Conservation (phyloP, 2,329 filamentous ascomycete genomes). For the Penicillium olsonii region DNA sequence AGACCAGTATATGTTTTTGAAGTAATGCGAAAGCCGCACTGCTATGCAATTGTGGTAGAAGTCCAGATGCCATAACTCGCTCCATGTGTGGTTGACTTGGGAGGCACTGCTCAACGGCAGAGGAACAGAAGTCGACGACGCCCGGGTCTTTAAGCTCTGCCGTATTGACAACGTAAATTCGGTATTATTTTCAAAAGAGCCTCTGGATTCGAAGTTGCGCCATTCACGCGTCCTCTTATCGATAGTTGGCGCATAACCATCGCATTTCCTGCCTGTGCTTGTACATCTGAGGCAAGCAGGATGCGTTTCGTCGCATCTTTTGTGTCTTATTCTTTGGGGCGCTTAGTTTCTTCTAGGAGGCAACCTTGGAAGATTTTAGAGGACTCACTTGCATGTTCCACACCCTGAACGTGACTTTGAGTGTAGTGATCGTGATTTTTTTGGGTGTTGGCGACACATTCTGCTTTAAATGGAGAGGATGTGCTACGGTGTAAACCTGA, state of each 20-base stretch:
- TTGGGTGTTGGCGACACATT: too few relatives aligned
- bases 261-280: not conserved
- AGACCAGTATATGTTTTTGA: not conserved
- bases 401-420: too few relatives aligned
- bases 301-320: too few relatives aligned
- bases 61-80: not conserved
- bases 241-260: not conserved
- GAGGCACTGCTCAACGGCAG: not conserved
- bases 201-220: not conserved
- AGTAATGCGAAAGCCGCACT: not conserved
- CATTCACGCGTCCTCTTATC: not conserved
- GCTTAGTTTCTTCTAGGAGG: too few relatives aligned
- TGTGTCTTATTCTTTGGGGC: too few relatives aligned
- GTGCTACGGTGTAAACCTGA: too few relatives aligned
- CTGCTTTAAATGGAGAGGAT: too few relatives aligned
- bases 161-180: not conserved
- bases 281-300: not conserved
- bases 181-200: not conserved
- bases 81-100: not conserved
- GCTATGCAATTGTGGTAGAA: not conserved
- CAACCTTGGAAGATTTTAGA: too few relatives aligned
- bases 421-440: too few relatives aligned
- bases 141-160: not conserved
- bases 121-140: not conserved
- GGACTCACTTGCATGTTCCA: too few relatives aligned